Base-by-base conservation (phyloP, 2,329 filamentous ascomycete genomes). In the Neospermospora avenae region DNA sequence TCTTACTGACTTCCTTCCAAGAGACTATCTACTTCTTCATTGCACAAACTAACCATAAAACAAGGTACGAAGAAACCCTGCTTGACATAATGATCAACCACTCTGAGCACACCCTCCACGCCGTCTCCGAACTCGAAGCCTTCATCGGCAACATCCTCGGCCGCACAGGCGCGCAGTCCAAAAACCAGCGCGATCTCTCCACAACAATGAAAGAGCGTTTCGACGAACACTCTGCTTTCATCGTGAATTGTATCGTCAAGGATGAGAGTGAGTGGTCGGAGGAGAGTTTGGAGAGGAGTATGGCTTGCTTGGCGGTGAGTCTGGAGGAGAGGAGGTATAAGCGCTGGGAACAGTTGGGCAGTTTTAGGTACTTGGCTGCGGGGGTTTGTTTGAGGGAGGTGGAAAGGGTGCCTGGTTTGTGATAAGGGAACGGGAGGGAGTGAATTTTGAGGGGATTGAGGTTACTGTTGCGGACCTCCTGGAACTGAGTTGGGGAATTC, bases 81-180 rank as follows among this genome's bases (percentile, higher is more conserved):
- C 58, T 74, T 22, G 73, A 78, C 37, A 75, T 80, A 49, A 80
- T 84, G 75, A 73, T 76, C 61, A 71, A 72, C 48, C 78, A 74
- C 69, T 75, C 77, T 63, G 67, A 76, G 4, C 71, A 77, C 14
- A 75, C 75, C 0, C 69, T 69, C 42, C 70, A 74, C 4, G 74
- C 74, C 4, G 74, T 83, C 13, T 77, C 73, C 11, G 81, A 84
- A 67, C 72, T 77, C 6, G 82, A 84, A 71, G 81, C 82, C 46
- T 84, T 86, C 68, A 77, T 80, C 31, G 84, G 84, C 28, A 80
- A 77, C 55, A 83, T 86, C 63, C 75, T 85, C 22, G 81, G 80
- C 55, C 79, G 78, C 60, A 75, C 75, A 10, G 77, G 75, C 14
- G 68, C 69, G 2, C 73, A 72, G 45, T 76, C 66, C 20, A 71